Percentiles rank a stretch among this genome's conserved stretches.
phyloP scores from a whole-genome alignment of 352 stramenopile genomes.

The Pythium plurisporium region DNA sequence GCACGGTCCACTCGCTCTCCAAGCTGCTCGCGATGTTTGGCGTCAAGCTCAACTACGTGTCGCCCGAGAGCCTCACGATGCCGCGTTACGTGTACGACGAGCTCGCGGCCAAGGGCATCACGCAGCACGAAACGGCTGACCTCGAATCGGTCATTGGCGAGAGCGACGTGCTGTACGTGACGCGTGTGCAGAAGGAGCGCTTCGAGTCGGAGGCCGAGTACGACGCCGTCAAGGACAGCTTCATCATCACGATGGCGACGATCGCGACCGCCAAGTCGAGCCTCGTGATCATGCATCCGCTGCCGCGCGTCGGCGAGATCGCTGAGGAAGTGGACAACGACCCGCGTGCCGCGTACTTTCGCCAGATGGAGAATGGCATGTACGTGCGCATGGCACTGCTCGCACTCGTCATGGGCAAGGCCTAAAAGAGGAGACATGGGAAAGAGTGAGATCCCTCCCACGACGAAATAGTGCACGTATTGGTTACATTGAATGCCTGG shows the following conservation, averaged over 20 bases:
- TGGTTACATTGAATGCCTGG: conserved; percentile 3
- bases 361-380: conserved; percentile 98
- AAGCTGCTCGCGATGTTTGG: conserved; percentile 92
- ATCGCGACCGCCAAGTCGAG: conserved; percentile 83
- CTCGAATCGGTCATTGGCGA: conserved; percentile 85
- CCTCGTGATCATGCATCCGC: conserved; percentile 97
- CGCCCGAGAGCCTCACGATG: conserved; percentile 85
- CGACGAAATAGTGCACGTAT: background rate
- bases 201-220: conserved; percentile 95
- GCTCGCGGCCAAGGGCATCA: conserved; percentile 54
- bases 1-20: conserved; percentile 97
- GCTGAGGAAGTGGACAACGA: conserved; percentile 94
- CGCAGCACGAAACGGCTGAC: conserved; percentile 84
- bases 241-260: conserved; percentile 64
- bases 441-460: background rate
- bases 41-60: conserved; percentile 91
- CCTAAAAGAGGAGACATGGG: conserved; percentile 27
- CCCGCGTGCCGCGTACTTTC: conserved; percentile 95
- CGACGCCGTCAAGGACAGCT: conserved; percentile 92
- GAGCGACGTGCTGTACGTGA: conserved; percentile 98
- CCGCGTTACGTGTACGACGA: conserved; percentile 79
- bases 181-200: conserved; percentile 96
- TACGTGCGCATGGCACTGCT: conserved; percentile 98
- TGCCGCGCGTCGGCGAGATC: conserved; percentile 98
- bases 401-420: conserved; percentile 88